Percentiles rank a stretch among this genome's conserved stretches.
phyloP scores from a whole-genome alignment of 73 alveolate genomes.

The Uronychia setigera region DNA sequence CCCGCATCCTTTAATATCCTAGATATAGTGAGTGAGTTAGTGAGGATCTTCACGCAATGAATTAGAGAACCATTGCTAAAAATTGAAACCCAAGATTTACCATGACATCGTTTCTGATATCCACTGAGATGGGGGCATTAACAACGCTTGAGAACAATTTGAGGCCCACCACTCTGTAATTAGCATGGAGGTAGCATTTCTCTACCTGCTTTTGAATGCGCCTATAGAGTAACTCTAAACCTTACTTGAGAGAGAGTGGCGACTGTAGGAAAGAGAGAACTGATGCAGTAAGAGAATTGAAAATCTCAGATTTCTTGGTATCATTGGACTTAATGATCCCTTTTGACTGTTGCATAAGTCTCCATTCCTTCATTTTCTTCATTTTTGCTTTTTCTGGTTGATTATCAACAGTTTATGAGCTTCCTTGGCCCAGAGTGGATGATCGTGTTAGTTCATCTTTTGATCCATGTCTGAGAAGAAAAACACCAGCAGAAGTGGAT shows the following conservation, averaged over 20 bases:
- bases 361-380: constrained; percentile 48
- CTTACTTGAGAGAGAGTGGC: constrained; percentile 21
- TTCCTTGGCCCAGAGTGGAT: background rate
- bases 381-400: background rate
- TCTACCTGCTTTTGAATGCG: constrained; percentile 60
- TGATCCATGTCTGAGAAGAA: background rate
- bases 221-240: background rate
- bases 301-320: constrained; percentile 48
- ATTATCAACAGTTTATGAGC: background rate
- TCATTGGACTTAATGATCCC: constrained; percentile 50
- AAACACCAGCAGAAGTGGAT: background rate
- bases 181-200: constrained; percentile 42
- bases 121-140: background rate
- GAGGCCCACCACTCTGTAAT: constrained; percentile 59
- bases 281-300: constrained; percentile 38
- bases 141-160: constrained; percentile 27
- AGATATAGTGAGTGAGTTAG: constrained; percentile 45
- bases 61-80: constrained; percentile 58
- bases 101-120: background rate
- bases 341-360: constrained; percentile 23
- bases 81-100: background rate
- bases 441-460: background rate
- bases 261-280: constrained; percentile 62
- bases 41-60: constrained; percentile 48
- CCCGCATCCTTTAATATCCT: constrained; percentile 63